These are phyloP conservation scores for Trichoderma reesei DNA, from an alignment of 495 filamentous ascomycete genomes.

Conservation along the genomic window DNA sequence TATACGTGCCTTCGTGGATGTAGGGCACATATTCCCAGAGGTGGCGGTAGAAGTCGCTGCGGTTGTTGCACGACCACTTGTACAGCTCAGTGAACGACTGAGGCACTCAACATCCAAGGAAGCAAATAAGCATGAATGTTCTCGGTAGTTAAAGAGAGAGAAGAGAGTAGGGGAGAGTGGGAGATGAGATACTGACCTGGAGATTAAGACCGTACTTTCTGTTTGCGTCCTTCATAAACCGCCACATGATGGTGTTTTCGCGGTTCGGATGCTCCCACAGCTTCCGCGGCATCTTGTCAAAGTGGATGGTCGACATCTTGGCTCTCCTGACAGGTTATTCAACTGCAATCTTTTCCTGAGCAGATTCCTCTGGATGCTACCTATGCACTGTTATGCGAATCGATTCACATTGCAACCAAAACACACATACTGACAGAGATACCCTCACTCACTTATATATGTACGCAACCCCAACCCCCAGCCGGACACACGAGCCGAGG, in stretches of 20 bases:
- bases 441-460: too few relatives aligned
- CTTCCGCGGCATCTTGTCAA: constrained; percentile 31
- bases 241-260: constrained; percentile 40
- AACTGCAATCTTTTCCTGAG: background rate
- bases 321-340: background rate
- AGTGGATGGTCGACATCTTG: background rate
- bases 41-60: constrained; percentile 57
- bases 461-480: too few relatives aligned
- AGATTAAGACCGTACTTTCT: constrained; percentile 30
- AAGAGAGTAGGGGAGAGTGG: background rate
- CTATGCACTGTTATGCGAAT: background rate
- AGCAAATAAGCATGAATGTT: background rate
- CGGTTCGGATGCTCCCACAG: constrained; percentile 51
- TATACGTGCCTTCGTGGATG: constrained; percentile 51
- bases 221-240: constrained; percentile 42
- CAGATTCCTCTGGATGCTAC: background rate
- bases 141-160: constrained; percentile 1
- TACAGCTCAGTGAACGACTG: constrained; percentile 57
- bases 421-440: too few relatives aligned
- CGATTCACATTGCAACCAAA: too few relatives aligned
- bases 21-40: constrained; percentile 48
- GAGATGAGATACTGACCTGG: constrained; percentile 24
- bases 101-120: too few relatives aligned
- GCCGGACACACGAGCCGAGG: too few relatives aligned
- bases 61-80: constrained; percentile 48